phyloP scores from a whole-genome alignment of 805 yeast genomes.

The Candida awuae region DNA sequence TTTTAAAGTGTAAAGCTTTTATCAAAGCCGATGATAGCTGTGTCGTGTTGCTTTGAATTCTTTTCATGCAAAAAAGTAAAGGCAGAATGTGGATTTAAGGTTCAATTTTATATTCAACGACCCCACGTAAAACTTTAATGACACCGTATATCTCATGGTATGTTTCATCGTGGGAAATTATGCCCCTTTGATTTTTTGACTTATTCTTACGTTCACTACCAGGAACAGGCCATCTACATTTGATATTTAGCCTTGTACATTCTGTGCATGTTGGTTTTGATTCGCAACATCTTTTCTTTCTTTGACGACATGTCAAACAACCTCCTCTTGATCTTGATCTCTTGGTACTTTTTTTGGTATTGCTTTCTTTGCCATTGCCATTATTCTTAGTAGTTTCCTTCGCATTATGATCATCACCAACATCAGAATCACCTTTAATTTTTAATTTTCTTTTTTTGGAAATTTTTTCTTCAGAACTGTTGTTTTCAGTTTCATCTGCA shows the following conservation, averaged over 20 bases:
- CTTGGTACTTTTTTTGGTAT: too few species aligned
- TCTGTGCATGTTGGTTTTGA: slow-evolving; percentile 58
- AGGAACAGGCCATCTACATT: slow-evolving; percentile 68
- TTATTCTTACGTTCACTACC: slow-evolving; percentile 54
- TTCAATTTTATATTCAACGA: slow-evolving; percentile 40
- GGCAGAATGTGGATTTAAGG: too few species aligned
- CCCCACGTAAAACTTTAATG: slow-evolving; percentile 55
- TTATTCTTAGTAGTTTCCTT: not conserved
- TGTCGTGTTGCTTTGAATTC: too few species aligned
- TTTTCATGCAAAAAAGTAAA: too few species aligned
- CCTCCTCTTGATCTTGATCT: slow-evolving; percentile 60
- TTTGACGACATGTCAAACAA: slow-evolving; percentile 66
- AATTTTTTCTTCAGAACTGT: too few species aligned
- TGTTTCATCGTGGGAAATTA: slow-evolving; percentile 43
- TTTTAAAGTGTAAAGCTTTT: too few species aligned
- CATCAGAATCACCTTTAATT: not conserved
- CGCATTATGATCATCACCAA: not conserved
- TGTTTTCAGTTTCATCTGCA: too few species aligned
- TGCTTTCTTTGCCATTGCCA: not conserved
- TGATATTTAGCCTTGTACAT: slow-evolving; percentile 54
- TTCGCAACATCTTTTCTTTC: slow-evolving; percentile 78
- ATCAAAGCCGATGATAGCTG: too few species aligned
- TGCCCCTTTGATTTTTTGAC: slow-evolving; percentile 36
- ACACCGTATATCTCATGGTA: slow-evolving; percentile 49
- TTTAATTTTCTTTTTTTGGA: not conserved